Base-by-base conservation (phyloP, 306 rosid species). In the Boehmeria nivea region DNA sequence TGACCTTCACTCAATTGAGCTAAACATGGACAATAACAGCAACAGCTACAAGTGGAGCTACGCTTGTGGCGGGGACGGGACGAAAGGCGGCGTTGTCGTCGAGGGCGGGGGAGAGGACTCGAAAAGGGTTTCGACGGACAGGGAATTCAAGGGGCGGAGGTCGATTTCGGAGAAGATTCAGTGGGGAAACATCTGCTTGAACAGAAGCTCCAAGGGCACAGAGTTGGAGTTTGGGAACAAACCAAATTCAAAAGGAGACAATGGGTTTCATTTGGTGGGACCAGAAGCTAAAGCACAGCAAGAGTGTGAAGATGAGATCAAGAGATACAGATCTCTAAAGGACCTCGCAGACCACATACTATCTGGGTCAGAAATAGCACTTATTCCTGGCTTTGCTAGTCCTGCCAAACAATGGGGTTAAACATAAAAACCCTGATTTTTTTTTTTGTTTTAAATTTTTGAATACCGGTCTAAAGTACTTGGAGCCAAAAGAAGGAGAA, bases 161-260 rank as follows among this genome's bases (percentile, higher is more conserved):
- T 84, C 95, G 5, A 48, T 73, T 17, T 89, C 84, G 8, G 98
- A 87, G 74, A 89, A 66, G 57, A 86, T 90, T 45, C 95, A 86
- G 65, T 90, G 97, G 97, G 81, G 87, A 59, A 90, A 82, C 59
- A 86, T 90, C 66, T 90, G 97, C 70, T 83, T 90, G 43, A 90
- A 90, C 78, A 80, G 67, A 31, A 51, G 53, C 38, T 28, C 83
- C 51, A 76, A 61, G 19, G 54, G 54, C 51, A 72, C 47, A 51
- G 87, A 85, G 53, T 67, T 67, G 31, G 93, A 83, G 23, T 65
- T 74, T 22, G 83, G 66, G 12, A 51, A 59, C 43, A 78, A n/a
- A n/a, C n/a, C n/a, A 76, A 58, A 67, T 57, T 61, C 77, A 57
- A 27, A n/a, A n/a, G 84, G 76, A 60, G 65, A 54, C 27, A 78